These are phyloP conservation scores for Microglena sp. DNA, from an alignment of 139 green algal species.

Conservation along the genomic window DNA sequence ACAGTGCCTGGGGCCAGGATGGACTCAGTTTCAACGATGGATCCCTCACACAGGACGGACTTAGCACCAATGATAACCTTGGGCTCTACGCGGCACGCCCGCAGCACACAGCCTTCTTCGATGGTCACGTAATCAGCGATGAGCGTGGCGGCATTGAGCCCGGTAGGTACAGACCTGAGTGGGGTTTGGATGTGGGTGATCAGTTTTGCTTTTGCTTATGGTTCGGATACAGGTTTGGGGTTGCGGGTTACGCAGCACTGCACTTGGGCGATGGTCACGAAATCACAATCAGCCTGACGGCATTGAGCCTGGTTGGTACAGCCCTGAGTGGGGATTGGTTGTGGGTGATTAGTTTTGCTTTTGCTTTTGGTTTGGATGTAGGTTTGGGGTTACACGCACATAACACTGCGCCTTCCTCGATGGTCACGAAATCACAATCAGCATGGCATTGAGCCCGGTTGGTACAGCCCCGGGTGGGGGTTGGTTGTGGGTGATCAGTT, in stretches of 20 bases:
- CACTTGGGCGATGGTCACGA: conserved; percentile 68
- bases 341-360: too few relatives aligned
- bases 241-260: not conserved
- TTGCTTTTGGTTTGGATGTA: too few relatives aligned
- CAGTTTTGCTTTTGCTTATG: too few relatives aligned
- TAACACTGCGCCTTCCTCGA: too few relatives aligned
- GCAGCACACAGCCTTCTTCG: conserved; percentile 64
- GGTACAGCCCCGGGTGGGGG: conserved; percentile 27
- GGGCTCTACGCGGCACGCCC: conserved; percentile 55
- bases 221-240: too few relatives aligned
- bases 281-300: conserved; percentile 58
- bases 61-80: conserved; percentile 59
- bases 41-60: conserved; percentile 67
- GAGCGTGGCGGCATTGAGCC: conserved; percentile 61
- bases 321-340: too few relatives aligned
- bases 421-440: conserved; percentile 54
- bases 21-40: conserved; percentile 59
- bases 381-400: too few relatives aligned
- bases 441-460: conserved; percentile 68
- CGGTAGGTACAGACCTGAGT: conserved; percentile 54
- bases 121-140: conserved; percentile 77
- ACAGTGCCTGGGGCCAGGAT: conserved; percentile 73
- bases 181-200: not conserved
- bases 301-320: conserved; percentile 73
- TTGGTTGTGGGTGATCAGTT: not conserved